Evolutionary conservation across 2,329 filamentous ascomycete genomes (phyloP).

Genomic region (Ophiostoma novo-ulmi): DNA sequence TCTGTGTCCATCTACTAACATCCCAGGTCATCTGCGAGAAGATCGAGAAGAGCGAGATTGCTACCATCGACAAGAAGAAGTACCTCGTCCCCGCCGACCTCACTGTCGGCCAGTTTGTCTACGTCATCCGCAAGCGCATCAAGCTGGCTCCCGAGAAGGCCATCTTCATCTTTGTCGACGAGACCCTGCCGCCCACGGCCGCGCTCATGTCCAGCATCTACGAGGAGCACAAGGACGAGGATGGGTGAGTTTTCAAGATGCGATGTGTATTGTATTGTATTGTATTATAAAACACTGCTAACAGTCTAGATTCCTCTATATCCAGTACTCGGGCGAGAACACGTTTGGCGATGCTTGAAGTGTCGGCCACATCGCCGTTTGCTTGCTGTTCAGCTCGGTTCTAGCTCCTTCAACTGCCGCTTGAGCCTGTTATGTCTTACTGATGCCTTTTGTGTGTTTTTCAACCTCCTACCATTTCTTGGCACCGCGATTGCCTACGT

Average conservation of each 20-base stretch:
- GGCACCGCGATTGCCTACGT: neutral
- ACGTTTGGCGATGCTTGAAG: constrained; percentile 64
- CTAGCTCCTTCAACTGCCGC: neutral
- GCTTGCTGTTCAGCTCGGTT: neutral
- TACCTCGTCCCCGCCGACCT: constrained; percentile 96
- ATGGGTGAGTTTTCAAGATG: constrained; percentile 47
- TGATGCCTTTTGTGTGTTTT: neutral
- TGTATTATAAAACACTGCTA: constrained; percentile 18
- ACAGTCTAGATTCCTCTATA: constrained; percentile 77
- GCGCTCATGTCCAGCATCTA: constrained; percentile 99
- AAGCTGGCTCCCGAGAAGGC: constrained; percentile 99
- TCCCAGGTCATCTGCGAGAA: constrained; percentile 96
- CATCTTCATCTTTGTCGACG: constrained; percentile 99
- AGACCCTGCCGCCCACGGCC: constrained; percentile 91
- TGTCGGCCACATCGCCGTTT: neutral
- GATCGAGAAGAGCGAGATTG: constrained; percentile 98
- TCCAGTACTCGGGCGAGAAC: constrained; percentile 99
- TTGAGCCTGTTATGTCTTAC: neutral
- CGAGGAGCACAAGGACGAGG: constrained; percentile 92
- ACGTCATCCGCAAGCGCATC: constrained; percentile 99
- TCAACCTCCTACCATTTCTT: neutral
- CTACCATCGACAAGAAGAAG: constrained; percentile 99
- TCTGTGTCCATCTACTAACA: constrained; percentile 16
- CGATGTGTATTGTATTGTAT: neutral
- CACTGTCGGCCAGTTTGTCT: constrained; percentile 97